phyloP scores from a whole-genome alignment of 2,329 filamentous ascomycete species.

The Cryphonectria nitschkei region DNA sequence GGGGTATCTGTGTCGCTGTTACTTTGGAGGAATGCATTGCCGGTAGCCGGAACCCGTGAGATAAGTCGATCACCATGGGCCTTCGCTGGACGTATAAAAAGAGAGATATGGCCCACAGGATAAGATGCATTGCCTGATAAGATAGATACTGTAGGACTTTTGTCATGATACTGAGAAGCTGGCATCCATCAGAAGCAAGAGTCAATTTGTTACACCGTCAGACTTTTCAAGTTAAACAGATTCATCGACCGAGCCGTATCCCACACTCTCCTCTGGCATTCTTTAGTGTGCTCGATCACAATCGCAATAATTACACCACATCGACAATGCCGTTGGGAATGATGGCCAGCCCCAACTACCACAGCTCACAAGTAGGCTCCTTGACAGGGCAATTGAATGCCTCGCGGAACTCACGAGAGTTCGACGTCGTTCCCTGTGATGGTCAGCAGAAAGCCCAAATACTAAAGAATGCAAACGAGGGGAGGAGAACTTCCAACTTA shows the following conservation, averaged over 20 bases:
- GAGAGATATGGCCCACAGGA: too few relatives aligned
- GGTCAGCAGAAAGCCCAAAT: not conserved
- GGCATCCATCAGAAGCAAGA: not conserved
- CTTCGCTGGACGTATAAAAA: not conserved
- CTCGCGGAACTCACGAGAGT: conserved; percentile 69
- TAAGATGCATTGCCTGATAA: not conserved
- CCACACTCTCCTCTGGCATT: not conserved
- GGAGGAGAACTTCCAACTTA: conserved; percentile 33
- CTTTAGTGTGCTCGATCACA: not conserved
- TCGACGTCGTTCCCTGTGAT: conserved; percentile 56
- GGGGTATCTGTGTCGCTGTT: not conserved
- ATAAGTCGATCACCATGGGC: not conserved
- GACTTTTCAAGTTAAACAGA: not conserved
- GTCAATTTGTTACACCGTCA: not conserved
- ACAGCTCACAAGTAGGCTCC: conserved; percentile 71
- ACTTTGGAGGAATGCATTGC: not conserved
- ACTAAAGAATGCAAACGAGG: not conserved
- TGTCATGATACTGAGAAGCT: not conserved
- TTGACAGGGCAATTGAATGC: conserved; percentile 68
- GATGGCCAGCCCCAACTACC: conserved; percentile 46
- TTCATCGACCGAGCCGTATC: not conserved
- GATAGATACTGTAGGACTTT: not conserved
- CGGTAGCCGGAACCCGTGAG: not conserved
- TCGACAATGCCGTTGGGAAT: not conserved
- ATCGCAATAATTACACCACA: not conserved